Base-by-base conservation (phyloP, 352 stramenopile species). In the Globisporangium abappressorium region DNA sequence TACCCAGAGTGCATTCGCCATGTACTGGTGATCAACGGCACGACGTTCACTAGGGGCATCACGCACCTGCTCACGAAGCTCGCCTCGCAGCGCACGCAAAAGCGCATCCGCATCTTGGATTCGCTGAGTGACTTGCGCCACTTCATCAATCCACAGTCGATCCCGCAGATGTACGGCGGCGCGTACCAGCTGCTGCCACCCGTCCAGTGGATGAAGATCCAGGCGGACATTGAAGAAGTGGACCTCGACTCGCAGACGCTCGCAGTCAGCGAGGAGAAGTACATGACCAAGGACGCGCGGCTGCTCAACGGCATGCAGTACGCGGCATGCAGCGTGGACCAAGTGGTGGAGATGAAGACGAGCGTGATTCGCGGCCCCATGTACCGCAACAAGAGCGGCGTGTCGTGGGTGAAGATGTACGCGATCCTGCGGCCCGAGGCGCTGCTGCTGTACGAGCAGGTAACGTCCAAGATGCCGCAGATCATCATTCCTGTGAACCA, bases 241-340 rank as follows among this genome's bases (percentile, higher is more conserved):
- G 82, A 90, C 57, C 61, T 94, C 18, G 68, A 79, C 34, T 81
- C 77, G 6, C 47, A 74, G 26, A 69, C 72, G 3, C 70, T 73
- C 0, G 69, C 46, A 1, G 66, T 78, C 33, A 66, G 82, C 24
- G 81, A 90, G 53, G 65, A 82, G 57, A 66, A 77, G 55, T 89
- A 77, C 46, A 81, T 88, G 65, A 91, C 77, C 53, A 78, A 77
- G 56, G 78, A 89, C 66, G 79, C 78, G 20, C 70, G 76, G 11
- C 70, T 75, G 67, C 74, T 94, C 30, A 92, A 92, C 51, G 85
- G 85, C 58, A 94, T 94, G 85, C 84, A 94, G 63, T 94, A 94
- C 66, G 85, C 85, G 3, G 77, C 79, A 26, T 90, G 85, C 47
- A 89, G 79, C 38, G 82, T 91, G 14, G 78, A 83, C 55, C 62